Evolutionary conservation across 306 rosid genomes (phyloP), one percentile per base, ranked within the genome.

Genomic region (Nissolia schottii): DNA sequence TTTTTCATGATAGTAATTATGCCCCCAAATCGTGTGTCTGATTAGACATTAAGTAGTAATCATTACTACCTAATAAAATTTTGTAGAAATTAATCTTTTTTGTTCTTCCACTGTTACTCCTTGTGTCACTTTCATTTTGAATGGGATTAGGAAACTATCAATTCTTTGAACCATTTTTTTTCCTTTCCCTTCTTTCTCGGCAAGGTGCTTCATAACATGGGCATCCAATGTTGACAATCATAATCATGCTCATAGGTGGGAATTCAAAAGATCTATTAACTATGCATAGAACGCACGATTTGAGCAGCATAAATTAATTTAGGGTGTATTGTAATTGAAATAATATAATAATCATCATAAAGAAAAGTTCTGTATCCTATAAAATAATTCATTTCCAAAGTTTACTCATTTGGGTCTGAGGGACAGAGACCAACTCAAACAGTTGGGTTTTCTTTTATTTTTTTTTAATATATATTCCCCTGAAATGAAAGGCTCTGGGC

Each of bases 111-210:
- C 11, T 60, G n/a, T n/a, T n/a, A 20, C 14, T 22, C 32, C 13
- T 45, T 2, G 29, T 19, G 67, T 76, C 75, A 48, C 65, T 76
- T 57, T 76, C 75, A 37, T 56, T 55, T 57, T 45, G 37, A 70
- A 53, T 55, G 68, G 32, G 71, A 57, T 61, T 80, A 18, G 77
- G 70, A 80, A 80, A 19, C 71, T 15, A 73, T 73, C 75, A 51
- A 54, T 80, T 60, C 6, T 28, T 19, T 54, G 28, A 13, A 37
- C 65, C 23, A 41, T 35, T 69, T 34, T 56, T 8, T 64, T 59
- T 71, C 55, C 27, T n/a, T n/a, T 24, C 45, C 61, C 76, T 55
- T 59, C 67, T 25, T 14, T 38, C 69, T 49, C 7, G 31, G 50
- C 50, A 67, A 16, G 77, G 48, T 67, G 80, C 70, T 62, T 53